Evolutionary conservation across 352 stramenopile genomes (phyloP), one percentile per base, ranked within the genome.

Genomic region (Pythium aphanidermatum): DNA sequence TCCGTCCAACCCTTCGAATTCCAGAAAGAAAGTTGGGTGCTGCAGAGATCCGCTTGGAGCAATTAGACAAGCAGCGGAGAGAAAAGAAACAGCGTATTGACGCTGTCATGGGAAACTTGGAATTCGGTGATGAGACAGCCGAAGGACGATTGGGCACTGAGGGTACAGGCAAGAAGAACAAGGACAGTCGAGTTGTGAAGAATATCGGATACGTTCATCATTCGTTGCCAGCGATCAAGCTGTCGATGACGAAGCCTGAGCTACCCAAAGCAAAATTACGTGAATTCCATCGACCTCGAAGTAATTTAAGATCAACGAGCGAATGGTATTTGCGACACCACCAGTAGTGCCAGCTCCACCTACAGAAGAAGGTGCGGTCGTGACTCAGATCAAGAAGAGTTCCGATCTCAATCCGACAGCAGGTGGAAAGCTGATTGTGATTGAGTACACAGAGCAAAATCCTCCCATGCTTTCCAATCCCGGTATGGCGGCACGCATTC

Each of bases 281-380:
- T 5, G 79, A 90, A 29, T 90, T 92, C 37, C 82, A 94, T 59
- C 69, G 82, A 11, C 82, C 82, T 20, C 75, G 82, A 10, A 76
- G 76, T 26, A 90, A 87, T 94, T 94, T 46, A 90, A 91, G 61
- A 91, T 92, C 39, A 90, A 86, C 39, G 82, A 92, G 35, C 68
- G 65, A 11, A 56, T 92, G 34, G 46, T 70, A 2, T 75, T 92
- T 27, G 41, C 62, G 11, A 60, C 55, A 14, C 71, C 78, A 11
- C 72, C 74, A 31, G 44, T 55, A 6, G 60, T 69, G 4, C 30
- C 58, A 2, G 34, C 83, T 14, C 58, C 72, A 16, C 56, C 60
- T 4, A 78, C 80, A 23, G 73, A 92, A 17, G 75, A 88, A 40
- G 83, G 68, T 32, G 72, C 75, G 11, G 80, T 84, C 51, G 64